Evolutionary conservation across 192 early-diverging fungal genomes (phyloP).

Genomic region (Coemansia sp.): DNA sequence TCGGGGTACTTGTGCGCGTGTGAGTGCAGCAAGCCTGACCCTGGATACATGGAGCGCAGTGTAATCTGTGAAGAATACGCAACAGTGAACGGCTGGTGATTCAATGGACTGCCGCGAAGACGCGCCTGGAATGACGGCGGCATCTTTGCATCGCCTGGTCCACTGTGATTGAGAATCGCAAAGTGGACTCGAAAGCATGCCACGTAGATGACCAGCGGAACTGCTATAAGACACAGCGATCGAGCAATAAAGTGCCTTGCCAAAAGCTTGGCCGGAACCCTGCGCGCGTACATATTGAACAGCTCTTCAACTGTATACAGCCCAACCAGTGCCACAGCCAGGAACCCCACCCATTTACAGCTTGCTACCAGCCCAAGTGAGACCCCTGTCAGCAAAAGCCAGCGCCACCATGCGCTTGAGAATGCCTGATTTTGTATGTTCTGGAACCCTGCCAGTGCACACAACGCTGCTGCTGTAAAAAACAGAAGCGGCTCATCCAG

Average conservation of each 20-base stretch:
- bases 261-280: slow-evolving; percentile 57
- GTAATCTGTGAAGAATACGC: slow-evolving; percentile 25
- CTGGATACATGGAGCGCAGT: slow-evolving; percentile 17
- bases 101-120: slow-evolving; percentile 72
- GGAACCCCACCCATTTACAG: slow-evolving; percentile 95
- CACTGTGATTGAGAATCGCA: slow-evolving; percentile 70
- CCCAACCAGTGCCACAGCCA: slow-evolving; percentile 86
- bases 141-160: slow-evolving; percentile 93
- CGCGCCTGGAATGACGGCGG: slow-evolving; percentile 80
- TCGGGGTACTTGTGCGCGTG: slow-evolving; percentile 60
- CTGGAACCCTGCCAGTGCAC: slow-evolving; percentile 58
- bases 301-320: slow-evolving; percentile 87
- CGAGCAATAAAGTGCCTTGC: slow-evolving; percentile 77
- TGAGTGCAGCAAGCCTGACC: slow-evolving; percentile 55
- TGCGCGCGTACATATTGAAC: slow-evolving; percentile 70
- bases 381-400: slow-evolving; percentile 62
- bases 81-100: slow-evolving; percentile 22
- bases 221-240: slow-evolving; percentile 73
- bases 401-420: slow-evolving; percentile 63
- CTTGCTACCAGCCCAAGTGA: slow-evolving; percentile 62
- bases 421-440: slow-evolving; percentile 57
- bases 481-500: slow-evolving; percentile 70
- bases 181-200: slow-evolving; percentile 92
- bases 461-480: slow-evolving; percentile 60
- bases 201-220: slow-evolving; percentile 79